These are phyloP conservation scores for Adiantum capillusveneris DNA, from an alignment of 75 land plant genomes.

Conservation along the genomic window DNA sequence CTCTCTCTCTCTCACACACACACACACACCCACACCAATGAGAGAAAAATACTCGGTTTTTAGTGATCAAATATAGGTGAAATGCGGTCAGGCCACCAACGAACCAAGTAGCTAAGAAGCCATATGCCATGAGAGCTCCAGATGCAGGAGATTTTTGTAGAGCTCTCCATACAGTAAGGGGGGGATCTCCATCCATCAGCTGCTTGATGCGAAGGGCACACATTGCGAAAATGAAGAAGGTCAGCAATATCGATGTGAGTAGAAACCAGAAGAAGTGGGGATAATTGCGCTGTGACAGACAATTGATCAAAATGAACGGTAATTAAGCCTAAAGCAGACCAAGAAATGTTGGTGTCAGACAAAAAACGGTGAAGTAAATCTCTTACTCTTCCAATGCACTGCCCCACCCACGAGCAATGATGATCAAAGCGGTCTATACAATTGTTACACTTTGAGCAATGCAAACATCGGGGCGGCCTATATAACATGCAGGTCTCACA, in stretches of 20 bases:
- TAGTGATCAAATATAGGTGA: slow-evolving; percentile 69
- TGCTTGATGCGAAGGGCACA: slow-evolving; percentile 70
- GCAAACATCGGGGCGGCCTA: slow-evolving; percentile 78
- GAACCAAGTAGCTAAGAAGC: slow-evolving; percentile 75
- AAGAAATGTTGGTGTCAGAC: neutral
- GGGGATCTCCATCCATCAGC: slow-evolving; percentile 56
- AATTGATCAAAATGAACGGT: neutral
- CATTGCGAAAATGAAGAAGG: slow-evolving; percentile 71
- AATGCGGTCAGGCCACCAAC: slow-evolving; percentile 85
- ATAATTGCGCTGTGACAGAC: slow-evolving; percentile 62
- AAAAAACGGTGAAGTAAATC: neutral
- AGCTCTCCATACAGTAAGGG: slow-evolving; percentile 67
- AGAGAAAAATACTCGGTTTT: slow-evolving; percentile 57
- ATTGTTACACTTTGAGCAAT: slow-evolving; percentile 84
- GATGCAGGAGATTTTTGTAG: slow-evolving; percentile 72
- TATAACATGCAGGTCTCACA: slow-evolving; percentile 81
- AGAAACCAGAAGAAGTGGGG: slow-evolving; percentile 77
- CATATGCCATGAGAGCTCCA: slow-evolving; percentile 57
- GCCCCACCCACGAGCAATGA: slow-evolving; percentile 94
- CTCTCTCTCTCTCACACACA: too few relatives aligned
- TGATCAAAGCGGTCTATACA: slow-evolving; percentile 89
- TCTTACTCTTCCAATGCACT: slow-evolving; percentile 72
- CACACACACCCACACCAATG: neutral
- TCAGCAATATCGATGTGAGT: slow-evolving; percentile 58
- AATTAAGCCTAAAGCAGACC: neutral